These are phyloP conservation scores for Magnolia officinalis DNA, from an alignment of 164 flowering plant species.

Conservation along the genomic window DNA sequence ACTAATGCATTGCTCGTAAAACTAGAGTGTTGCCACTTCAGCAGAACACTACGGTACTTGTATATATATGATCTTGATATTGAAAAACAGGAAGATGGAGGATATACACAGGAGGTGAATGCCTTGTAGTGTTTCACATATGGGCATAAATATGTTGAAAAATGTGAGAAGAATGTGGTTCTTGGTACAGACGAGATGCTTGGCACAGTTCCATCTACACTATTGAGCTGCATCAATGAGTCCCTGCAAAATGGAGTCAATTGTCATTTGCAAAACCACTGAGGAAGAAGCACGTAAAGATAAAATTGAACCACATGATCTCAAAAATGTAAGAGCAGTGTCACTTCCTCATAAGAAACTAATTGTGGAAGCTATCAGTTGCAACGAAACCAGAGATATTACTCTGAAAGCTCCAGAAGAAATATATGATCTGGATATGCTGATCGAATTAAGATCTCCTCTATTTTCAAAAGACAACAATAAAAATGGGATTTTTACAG, in stretches of 20 bases:
- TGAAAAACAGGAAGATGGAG: slow-evolving; percentile 4
- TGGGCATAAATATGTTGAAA: slow-evolving; percentile 1
- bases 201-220: slow-evolving; percentile 10
- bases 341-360: background rate
- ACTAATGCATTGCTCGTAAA: slow-evolving; percentile 39
- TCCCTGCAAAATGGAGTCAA: slow-evolving; percentile 28
- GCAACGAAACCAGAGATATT: background rate
- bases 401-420: background rate
- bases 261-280: background rate
- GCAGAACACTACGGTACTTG: slow-evolving; percentile 6
- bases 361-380: background rate
- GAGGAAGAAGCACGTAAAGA: background rate
- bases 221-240: slow-evolving; percentile 9
- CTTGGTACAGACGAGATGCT: slow-evolving; percentile 12
- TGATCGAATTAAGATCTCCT: background rate
- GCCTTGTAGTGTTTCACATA: slow-evolving; percentile 14
- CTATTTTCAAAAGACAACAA: background rate
- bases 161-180: slow-evolving; percentile 4
- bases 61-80: slow-evolving; percentile 14
- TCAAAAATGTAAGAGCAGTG: background rate
- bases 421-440: background rate
- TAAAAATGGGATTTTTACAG: too few species aligned
- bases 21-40: slow-evolving; percentile 26
- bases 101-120: slow-evolving; percentile 5
- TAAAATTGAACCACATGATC: background rate